Base-by-base conservation (phyloP, 2,329 filamentous ascomycete genomes). In the Canariomyces notabilis region DNA sequence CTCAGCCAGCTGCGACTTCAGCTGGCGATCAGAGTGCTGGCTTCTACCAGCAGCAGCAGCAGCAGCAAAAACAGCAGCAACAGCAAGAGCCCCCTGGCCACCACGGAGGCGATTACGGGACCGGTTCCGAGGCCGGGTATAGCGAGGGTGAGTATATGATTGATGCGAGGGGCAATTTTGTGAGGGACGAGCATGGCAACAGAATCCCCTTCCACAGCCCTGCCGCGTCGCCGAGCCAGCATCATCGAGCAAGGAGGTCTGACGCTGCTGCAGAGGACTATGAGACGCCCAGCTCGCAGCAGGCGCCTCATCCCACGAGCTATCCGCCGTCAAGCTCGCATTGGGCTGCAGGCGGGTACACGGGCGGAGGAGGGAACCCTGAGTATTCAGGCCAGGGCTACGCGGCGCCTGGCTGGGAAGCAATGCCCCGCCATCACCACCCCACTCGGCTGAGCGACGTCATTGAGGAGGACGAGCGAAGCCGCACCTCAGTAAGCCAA, bases 361-460 rank as follows among this genome's bases (percentile, higher is more conserved):
- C 68, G 16, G 45, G 60, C 20, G 55, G 53, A 8, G 68, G n/a
- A n/a, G n/a, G n/a, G 4, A 29, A 12, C 26, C 26, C 77, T 15
- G 84, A 89, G 58, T 89, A 89, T 60, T 73, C 76, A 5, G 84
- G 83, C 36, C 70, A 79, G 36, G 81, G 77, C 18, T 88, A 83
- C 65, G 82, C 74, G 6, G 77, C 79, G 1, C 75, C 81, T 2
- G 83, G 79, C 14, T 94, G 88, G 87, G 87, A 93, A 53, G 69
- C 71, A n/a, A 72, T 88, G 52, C 83, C 84, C 19, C 77, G 82
- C 46, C 89, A 95, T 65, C 87, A 93, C 56, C 89, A 95, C 66
- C 89, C 89, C 0, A 95, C 89, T 7, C 74, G 90, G 46, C 71
- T 95, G 52, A 95, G 89, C 64, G 89, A 95, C 66, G 89, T 95